A percentile compares a stretch with the other conserved stretches of the same genome.
These are phyloP conservation scores for Coniophora puteana DNA, from an alignment of 1,284 basidiomycete species.

Conservation along the genomic window DNA sequence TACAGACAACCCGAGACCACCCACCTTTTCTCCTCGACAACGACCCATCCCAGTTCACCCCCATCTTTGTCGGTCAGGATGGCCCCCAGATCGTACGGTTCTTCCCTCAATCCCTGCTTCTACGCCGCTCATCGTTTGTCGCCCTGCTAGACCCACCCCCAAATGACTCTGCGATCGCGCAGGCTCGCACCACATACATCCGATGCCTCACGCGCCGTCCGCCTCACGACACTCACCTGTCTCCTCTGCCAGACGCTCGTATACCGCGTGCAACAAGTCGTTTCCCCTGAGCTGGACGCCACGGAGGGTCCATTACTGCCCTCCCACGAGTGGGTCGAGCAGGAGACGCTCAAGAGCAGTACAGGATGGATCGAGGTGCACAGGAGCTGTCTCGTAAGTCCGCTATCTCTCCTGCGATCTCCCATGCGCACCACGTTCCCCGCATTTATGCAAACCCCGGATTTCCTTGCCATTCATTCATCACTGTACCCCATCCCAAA, in stretches of 20 bases:
- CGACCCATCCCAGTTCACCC: slow-evolving; percentile 40
- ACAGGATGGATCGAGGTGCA: slow-evolving; percentile 74
- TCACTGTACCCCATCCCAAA: no score
- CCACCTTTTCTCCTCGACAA: slow-evolving; percentile 26
- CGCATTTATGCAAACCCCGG: neutral
- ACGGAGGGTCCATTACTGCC: slow-evolving; percentile 67
- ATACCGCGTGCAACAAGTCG: slow-evolving; percentile 67
- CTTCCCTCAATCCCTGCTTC: slow-evolving; percentile 1
- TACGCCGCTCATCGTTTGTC: slow-evolving; percentile 11
- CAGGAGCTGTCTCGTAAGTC: slow-evolving; percentile 62
- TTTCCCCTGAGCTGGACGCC: slow-evolving; percentile 54
- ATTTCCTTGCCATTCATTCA: no score
- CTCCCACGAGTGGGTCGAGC: slow-evolving; percentile 71
- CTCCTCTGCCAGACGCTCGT: slow-evolving; percentile 60
- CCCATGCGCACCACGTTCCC: slow-evolving; percentile 3
- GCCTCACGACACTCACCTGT: slow-evolving; percentile 65
- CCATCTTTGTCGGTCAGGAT: slow-evolving; percentile 61
- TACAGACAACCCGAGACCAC: slow-evolving; percentile 24
- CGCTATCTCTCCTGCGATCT: slow-evolving; percentile 1
- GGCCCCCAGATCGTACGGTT: slow-evolving; percentile 62
- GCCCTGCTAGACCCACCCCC: slow-evolving; percentile 53
- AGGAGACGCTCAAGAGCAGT: slow-evolving; percentile 61
- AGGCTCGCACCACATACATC: slow-evolving; percentile 43
- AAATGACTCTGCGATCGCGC: slow-evolving; percentile 64
- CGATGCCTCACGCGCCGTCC: slow-evolving; percentile 45